Conservation (phyloP, 768 basidiomycete genomes). For the Pholiota conissans region DNA sequence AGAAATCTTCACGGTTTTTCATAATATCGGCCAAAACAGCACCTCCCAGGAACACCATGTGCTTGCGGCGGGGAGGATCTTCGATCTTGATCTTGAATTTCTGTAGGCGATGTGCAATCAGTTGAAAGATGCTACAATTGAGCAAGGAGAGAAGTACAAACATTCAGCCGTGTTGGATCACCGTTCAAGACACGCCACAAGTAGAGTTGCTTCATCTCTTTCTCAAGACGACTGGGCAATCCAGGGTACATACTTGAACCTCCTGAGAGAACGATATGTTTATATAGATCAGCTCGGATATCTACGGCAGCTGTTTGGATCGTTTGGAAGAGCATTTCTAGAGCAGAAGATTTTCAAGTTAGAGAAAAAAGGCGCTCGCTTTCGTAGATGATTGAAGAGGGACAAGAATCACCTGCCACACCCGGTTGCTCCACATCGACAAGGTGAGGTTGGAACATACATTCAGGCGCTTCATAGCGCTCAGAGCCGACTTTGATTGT, state of each 20-base stretch:
- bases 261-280: constrained; percentile 96
- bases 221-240: constrained; percentile 93
- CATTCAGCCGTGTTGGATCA: constrained; percentile 82
- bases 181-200: constrained; percentile 85
- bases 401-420: constrained; percentile 68
- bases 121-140: neutral
- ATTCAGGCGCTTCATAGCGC: constrained; percentile 98
- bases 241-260: constrained; percentile 99
- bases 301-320: constrained; percentile 93
- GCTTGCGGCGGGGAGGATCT: constrained; percentile 96
- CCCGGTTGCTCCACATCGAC: constrained; percentile 97
- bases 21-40: constrained; percentile 99
- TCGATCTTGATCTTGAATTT: constrained; percentile 99
- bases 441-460: constrained; percentile 99
- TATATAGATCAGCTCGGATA: constrained; percentile 88
- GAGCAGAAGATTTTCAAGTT: neutral
- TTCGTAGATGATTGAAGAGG: neutral
- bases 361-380: neutral
- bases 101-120: constrained; percentile 39
- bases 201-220: constrained; percentile 99
- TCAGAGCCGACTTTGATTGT: constrained; percentile 97
- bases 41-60: constrained; percentile 99
- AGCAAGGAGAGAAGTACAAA: constrained; percentile 45
- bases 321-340: constrained; percentile 96
- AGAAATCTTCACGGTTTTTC: constrained; percentile 93